Evolutionary conservation across 306 rosid species (phyloP).

Genomic region (Cicer cuneatum): DNA sequence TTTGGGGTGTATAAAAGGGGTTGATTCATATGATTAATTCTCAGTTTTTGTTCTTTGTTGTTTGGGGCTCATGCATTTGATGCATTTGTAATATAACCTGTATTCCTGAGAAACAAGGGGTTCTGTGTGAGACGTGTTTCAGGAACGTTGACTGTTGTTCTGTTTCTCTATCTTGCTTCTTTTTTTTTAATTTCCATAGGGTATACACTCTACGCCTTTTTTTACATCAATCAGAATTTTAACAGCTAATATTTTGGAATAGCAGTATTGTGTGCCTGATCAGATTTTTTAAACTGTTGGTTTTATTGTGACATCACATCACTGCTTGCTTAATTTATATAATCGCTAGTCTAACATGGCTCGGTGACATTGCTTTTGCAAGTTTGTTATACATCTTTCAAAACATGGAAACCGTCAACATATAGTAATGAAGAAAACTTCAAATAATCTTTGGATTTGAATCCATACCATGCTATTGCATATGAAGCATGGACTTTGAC

Average conservation of each 20-base stretch:
- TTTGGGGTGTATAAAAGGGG: neutral
- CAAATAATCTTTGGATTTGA: conserved; percentile 23
- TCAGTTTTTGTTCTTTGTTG: neutral
- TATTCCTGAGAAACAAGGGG: neutral
- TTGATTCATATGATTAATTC: neutral
- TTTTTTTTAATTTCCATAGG: neutral
- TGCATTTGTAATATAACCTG: conserved; percentile 11
- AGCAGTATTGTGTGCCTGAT: conserved; percentile 1
- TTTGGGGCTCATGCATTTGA: neutral
- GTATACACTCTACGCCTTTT: neutral
- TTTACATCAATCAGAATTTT: conserved; percentile 6
- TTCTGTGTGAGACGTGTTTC: neutral
- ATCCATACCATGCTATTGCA: neutral
- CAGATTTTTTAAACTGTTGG: conserved; percentile 11
- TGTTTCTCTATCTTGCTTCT: neutral
- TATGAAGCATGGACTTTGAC: too few relatives aligned
- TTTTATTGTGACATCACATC: conserved; percentile 2
- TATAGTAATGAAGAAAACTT: conserved; percentile 14
- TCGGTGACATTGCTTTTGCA: conserved; percentile 28
- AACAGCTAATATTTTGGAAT: conserved; percentile 31
- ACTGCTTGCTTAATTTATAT: neutral
- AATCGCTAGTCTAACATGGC: conserved; percentile 4
- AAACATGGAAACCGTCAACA: neutral
- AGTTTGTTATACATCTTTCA: conserved; percentile 17
- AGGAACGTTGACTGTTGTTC: neutral